These are phyloP conservation scores for Malassezia yamatoensis DNA, from an alignment of 1,284 basidiomycete genomes.

Conservation along the genomic window DNA sequence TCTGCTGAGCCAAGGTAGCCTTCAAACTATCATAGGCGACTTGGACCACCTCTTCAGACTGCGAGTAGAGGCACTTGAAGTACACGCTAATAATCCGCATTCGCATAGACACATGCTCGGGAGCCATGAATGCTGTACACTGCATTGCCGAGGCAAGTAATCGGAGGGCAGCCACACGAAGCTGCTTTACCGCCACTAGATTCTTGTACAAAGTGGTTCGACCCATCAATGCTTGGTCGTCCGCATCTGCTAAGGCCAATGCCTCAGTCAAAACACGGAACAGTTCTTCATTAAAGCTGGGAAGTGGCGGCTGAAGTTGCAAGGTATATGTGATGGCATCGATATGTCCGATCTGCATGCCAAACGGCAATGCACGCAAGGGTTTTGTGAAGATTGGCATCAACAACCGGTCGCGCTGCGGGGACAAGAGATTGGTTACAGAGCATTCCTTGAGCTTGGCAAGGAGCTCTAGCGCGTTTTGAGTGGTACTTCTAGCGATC, in stretches of 20 bases:
- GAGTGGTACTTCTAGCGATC: constrained; percentile 73
- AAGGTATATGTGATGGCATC: constrained; percentile 86
- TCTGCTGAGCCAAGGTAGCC: constrained; percentile 74
- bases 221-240: constrained; percentile 71
- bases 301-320: constrained; percentile 69
- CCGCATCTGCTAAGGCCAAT: constrained; percentile 86
- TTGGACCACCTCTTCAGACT: constrained; percentile 83
- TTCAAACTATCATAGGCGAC: constrained; percentile 88
- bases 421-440: constrained; percentile 67
- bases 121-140: constrained; percentile 65
- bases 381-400: constrained; percentile 90
- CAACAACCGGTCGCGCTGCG: constrained; percentile 78
- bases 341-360: constrained; percentile 95
- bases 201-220: constrained; percentile 67
- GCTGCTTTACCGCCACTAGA: constrained; percentile 70
- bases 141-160: constrained; percentile 88
- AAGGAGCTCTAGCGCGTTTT: constrained; percentile 70
- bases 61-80: constrained; percentile 96
- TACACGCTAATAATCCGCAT: constrained; percentile 88
- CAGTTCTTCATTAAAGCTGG: constrained; percentile 83
- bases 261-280: constrained; percentile 86
- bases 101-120: constrained; percentile 40
- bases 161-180: constrained; percentile 90
- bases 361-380: constrained; percentile 85
- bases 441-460: constrained; percentile 65